Base-by-base conservation (phyloP, 176 grass and related monocot genomes). In the Dendrocalamus sinicus region DNA sequence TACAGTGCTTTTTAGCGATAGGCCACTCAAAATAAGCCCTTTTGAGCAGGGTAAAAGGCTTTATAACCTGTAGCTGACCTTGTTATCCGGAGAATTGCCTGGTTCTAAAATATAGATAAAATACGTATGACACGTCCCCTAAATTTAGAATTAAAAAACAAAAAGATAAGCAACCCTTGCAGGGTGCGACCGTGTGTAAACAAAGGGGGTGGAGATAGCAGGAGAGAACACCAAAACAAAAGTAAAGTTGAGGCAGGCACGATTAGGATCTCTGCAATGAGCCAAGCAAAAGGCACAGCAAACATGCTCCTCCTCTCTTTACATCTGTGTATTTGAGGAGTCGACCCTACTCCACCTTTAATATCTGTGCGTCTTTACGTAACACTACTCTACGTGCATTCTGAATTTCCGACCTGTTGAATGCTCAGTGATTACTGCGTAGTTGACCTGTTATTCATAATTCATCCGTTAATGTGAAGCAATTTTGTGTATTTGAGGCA, bases 221-320 rank as follows among this genome's bases (percentile, higher is more conserved):
- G 37, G 17, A 79, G 26, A 10, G 13, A 3, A 17, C 37, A 39
- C 4, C 1, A 19, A 16, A 7, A 81, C 23, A 23, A 9, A 9
- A 66, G 58, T 23, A 46, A 7, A 63, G 67, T 89, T 67, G 67
- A 89, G 81, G 75, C 24, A 67, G 23, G 58, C 87, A 84, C 75
- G 81, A 79, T 78, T 84, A 84, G 75, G 53, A 84, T 73, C 67
- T 79, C 23, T 24, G 81, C 81, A 84, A 46, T n/a, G 22, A 51
- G 37, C 45, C 35, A 78, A 47, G 15, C 61, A 75, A 43, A 43
- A 39, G 37, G 40, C 40, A 8, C 1, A 35, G 41, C 71, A 47
- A 41, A 41, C 72, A 63, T 88, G 54, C 80, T 62, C 28, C 9
- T 24, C 11, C 46, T 48, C 37, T 39, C 4, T 39, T 39, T 39